phyloP scores from a whole-genome alignment of 371 early-diverging fungal species.

The Mortierella sp. region DNA sequence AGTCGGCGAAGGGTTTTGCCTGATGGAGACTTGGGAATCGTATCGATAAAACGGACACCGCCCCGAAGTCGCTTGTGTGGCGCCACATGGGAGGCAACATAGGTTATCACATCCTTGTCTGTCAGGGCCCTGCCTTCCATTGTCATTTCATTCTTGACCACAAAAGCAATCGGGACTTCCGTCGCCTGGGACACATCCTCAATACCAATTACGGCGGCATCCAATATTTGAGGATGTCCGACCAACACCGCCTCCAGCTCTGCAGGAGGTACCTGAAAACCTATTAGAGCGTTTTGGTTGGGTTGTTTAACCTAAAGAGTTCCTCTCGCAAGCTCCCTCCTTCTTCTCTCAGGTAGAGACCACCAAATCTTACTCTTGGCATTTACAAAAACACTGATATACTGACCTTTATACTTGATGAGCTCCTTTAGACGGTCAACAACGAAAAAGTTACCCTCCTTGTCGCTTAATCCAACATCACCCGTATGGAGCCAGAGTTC shows the following conservation, averaged over 20 bases:
- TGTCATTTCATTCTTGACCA: slow-evolving; percentile 54
- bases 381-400: too few species aligned
- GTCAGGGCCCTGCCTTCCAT: slow-evolving; percentile 36
- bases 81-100: slow-evolving; percentile 68
- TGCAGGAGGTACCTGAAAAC: slow-evolving; percentile 77
- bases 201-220: slow-evolving; percentile 76
- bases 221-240: slow-evolving; percentile 70
- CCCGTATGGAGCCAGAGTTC: slow-evolving; percentile 85
- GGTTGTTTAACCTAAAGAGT: too few species aligned
- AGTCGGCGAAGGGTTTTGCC: slow-evolving; percentile 76
- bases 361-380: too few species aligned
- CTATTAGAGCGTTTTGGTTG: too few species aligned
- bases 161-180: slow-evolving; percentile 80
- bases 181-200: slow-evolving; percentile 67
- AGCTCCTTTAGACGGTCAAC: slow-evolving; percentile 81
- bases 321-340: too few species aligned
- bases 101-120: slow-evolving; percentile 56
- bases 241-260: slow-evolving; percentile 83
- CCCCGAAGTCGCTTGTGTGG: slow-evolving; percentile 80
- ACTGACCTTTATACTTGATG: slow-evolving; percentile 70
- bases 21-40: slow-evolving; percentile 79
- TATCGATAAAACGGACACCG: slow-evolving; percentile 72
- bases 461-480: slow-evolving; percentile 77
- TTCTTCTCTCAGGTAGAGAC: too few species aligned
- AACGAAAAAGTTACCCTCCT: slow-evolving; percentile 64